phyloP scores from a whole-genome alignment of 2,329 filamentous ascomycete genomes.

The Aspergillus unguis region DNA sequence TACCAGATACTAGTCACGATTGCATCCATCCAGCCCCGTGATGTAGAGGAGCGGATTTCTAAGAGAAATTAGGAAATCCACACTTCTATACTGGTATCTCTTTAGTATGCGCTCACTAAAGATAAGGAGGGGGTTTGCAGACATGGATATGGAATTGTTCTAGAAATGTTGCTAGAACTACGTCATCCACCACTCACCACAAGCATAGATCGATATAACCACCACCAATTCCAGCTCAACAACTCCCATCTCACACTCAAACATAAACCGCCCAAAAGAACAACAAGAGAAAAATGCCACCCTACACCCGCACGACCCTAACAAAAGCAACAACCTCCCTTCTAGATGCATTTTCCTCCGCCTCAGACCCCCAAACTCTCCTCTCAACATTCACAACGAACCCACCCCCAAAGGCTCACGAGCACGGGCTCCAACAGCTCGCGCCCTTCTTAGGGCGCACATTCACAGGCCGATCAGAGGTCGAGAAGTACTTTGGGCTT shows the following conservation, averaged over 20 bases:
- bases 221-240: not conserved
- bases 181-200: not conserved
- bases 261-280: not conserved
- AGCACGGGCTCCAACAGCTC: slow-evolving; percentile 41
- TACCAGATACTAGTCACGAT: not conserved
- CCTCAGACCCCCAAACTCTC: slow-evolving; percentile 22
- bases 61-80: no score
- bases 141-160: not conserved
- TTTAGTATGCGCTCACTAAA: not conserved
- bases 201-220: no score
- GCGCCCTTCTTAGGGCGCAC: slow-evolving; percentile 43
- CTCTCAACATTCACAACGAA: slow-evolving; percentile 35
- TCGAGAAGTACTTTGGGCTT: slow-evolving; percentile 37
- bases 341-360: slow-evolving; percentile 30
- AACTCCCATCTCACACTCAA: not conserved
- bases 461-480: slow-evolving; percentile 36
- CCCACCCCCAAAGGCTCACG: slow-evolving; percentile 27
- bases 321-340: slow-evolving; percentile 24
- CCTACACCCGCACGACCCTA: slow-evolving; percentile 16
- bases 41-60: no score
- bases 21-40: not conserved
- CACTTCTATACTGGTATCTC: not conserved
- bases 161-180: slow-evolving; percentile 3
- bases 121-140: not conserved
- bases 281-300: slow-evolving; percentile 11